Evolutionary conservation across 1,139 yeast species (phyloP).

Genomic region (Lodderomyces oxycetoniae): DNA sequence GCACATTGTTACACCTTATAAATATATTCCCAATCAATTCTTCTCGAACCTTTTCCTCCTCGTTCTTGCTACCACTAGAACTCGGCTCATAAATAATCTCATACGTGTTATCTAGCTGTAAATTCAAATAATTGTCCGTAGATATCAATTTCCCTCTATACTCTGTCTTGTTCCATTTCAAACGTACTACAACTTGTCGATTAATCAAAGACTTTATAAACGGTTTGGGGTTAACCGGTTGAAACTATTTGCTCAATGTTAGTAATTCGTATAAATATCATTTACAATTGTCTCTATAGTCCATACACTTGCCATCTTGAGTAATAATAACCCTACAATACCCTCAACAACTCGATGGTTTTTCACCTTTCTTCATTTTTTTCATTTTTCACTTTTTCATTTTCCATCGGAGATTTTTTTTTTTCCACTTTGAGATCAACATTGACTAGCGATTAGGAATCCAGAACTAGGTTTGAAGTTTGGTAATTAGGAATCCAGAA

Average conservation of each 20-base stretch:
- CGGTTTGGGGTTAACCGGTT: slow-evolving; percentile 88
- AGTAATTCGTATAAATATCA: too few relatives aligned
- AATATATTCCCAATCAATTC: slow-evolving; percentile 77
- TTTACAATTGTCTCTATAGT: too few relatives aligned
- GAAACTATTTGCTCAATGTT: slow-evolving; percentile 53
- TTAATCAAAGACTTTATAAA: slow-evolving; percentile 72
- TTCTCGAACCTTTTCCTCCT: slow-evolving; percentile 32
- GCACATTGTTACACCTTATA: slow-evolving; percentile 77
- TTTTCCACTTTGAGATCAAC: too few relatives aligned
- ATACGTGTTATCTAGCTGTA: slow-evolving; percentile 67
- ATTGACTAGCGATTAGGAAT: too few relatives aligned
- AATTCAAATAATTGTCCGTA: slow-evolving; percentile 89
- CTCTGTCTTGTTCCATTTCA: slow-evolving; percentile 92
- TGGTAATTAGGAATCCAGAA: too few relatives aligned
- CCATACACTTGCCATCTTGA: too few relatives aligned
- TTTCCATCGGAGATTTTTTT: background rate
- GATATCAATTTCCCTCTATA: slow-evolving; percentile 77
- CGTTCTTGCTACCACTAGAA: slow-evolving; percentile 9
- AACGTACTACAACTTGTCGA: slow-evolving; percentile 70
- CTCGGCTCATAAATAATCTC: slow-evolving; percentile 48
- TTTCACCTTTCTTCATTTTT: too few relatives aligned
- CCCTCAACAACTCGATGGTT: too few relatives aligned
- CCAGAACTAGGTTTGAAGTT: too few relatives aligned
- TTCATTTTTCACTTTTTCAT: background rate
- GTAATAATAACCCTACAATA: too few relatives aligned